Evolutionary conservation across 192 early-diverging fungal species (phyloP).

Genomic region (Umbelopsis vinacea): DNA sequence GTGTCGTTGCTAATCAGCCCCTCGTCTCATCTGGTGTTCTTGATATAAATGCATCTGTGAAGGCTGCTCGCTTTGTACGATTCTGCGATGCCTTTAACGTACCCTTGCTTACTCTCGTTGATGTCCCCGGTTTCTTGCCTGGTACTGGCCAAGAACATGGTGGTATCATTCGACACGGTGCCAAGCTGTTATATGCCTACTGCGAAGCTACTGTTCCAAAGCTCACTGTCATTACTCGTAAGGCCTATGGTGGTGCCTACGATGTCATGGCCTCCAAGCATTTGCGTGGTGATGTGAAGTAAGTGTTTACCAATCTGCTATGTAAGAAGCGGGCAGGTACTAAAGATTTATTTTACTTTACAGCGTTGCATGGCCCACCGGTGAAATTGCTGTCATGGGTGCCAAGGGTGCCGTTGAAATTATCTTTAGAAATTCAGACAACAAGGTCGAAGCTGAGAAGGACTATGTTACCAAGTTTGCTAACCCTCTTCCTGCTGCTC

Average conservation of each 20-base stretch:
- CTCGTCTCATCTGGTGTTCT: slow-evolving; percentile 93
- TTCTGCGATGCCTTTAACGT: slow-evolving; percentile 98
- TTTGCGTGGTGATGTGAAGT: slow-evolving; percentile 82
- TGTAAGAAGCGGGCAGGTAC: no score
- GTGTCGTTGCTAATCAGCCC: slow-evolving; percentile 94
- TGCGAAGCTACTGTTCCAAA: slow-evolving; percentile 98
- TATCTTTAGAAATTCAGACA: slow-evolving; percentile 79
- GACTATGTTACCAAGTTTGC: slow-evolving; percentile 93
- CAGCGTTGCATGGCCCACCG: slow-evolving; percentile 95
- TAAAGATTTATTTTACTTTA: background rate
- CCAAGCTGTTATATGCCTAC: slow-evolving; percentile 95
- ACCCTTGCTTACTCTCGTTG: slow-evolving; percentile 91
- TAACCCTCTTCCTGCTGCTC: slow-evolving; percentile 92
- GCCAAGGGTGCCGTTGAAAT: slow-evolving; percentile 97
- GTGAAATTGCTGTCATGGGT: slow-evolving; percentile 99
- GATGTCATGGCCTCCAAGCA: slow-evolving; percentile 98
- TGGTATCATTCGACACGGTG: slow-evolving; percentile 96
- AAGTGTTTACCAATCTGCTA: background rate
- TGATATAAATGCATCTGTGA: slow-evolving; percentile 94
- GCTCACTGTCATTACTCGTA: slow-evolving; percentile 92
- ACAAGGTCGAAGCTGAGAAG: slow-evolving; percentile 70
- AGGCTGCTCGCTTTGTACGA: slow-evolving; percentile 94
- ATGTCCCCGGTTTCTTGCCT: slow-evolving; percentile 96
- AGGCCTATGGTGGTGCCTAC: slow-evolving; percentile 98
- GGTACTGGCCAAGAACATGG: slow-evolving; percentile 94